Evolutionary conservation across 306 rosid genomes (phyloP), one percentile per base, ranked within the genome.

Genomic region (Crotalaria pallida): DNA sequence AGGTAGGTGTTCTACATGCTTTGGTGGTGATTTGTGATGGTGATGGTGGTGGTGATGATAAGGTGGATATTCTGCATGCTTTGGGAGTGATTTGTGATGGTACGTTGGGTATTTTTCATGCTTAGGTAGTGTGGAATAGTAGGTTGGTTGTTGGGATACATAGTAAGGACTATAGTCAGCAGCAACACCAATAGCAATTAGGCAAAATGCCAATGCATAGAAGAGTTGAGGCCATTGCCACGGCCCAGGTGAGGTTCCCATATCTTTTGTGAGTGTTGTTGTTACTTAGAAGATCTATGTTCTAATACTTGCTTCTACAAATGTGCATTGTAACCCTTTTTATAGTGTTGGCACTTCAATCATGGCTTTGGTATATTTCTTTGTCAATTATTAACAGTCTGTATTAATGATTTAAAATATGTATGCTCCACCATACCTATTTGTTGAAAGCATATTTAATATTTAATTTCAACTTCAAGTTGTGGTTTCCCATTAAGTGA

Each of bases 201-300:
- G 78, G 74, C 80, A 79, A 40, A 87, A 58, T 52, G 75, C 73
- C 55, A 76, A 5, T 29, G 76, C 81, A n/a, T 21, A 69, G 38
- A 82, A 57, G 58, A 84, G 71, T 17, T 9, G 79, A 74, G 88
- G 84, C 90, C 81, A 78, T 1, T 69, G 84, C 86, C 81, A 71
- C 67, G 44, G 50, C 52, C 70, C 77, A 22, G 62, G 56, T 34
- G 47, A 59, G 33, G 64, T 70, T 69, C 84, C 79, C 88, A 86
- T 69, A 11, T 81, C 21, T 79, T 69, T 15, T 44, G 21, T 65
- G 61, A n/a, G 4, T 77, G 47, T 52, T 7, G 3, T 47, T 4
- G 10, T 38, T 10, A 13, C 57, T 38, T 52, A 45, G 41, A 59
- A 48, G 36, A 59, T 3, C 50, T 13, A 47, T 0, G 12, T 15